Percentiles rank a stretch among this genome's conserved stretches.
Conservation (phyloP, 2,329 filamentous ascomycete species). For the Paraconiothyrium brasiliense region DNA sequence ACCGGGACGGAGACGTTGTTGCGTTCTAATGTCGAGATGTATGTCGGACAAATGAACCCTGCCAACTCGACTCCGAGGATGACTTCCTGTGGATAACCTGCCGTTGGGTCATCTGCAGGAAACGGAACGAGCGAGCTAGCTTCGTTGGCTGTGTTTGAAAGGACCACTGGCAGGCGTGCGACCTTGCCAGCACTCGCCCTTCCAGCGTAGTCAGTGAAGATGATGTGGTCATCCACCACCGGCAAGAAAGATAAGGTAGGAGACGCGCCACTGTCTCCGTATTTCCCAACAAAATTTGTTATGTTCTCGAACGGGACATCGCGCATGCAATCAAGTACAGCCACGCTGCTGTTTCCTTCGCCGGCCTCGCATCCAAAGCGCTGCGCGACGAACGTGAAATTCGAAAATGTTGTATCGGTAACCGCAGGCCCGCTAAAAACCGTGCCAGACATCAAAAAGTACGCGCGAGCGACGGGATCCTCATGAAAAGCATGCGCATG, state of each 20-base stretch:
- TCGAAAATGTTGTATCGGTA: slow-evolving; percentile 15
- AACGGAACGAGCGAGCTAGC: slow-evolving; percentile 21
- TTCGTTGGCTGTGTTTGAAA: slow-evolving; percentile 27
- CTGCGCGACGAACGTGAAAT: slow-evolving; percentile 23
- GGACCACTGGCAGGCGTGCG: slow-evolving; percentile 23
- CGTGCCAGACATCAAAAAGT: slow-evolving; percentile 48
- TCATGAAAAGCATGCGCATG: slow-evolving; percentile 56
- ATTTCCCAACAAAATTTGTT: slow-evolving; percentile 42
- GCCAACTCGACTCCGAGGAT: slow-evolving; percentile 5
- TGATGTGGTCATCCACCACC: slow-evolving; percentile 28
- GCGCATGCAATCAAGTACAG: slow-evolving; percentile 49
- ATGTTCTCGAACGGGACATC: slow-evolving; percentile 35
- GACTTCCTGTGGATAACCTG: slow-evolving; percentile 14
- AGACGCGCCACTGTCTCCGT: slow-evolving; percentile 31
- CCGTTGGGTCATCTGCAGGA: slow-evolving; percentile 15
- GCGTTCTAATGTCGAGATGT: slow-evolving; percentile 21
- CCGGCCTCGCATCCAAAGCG: slow-evolving; percentile 19
- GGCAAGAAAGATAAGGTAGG: slow-evolving; percentile 35
- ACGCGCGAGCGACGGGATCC: slow-evolving; percentile 57
- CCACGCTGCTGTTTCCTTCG: slow-evolving; percentile 7
- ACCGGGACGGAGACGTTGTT: slow-evolving; percentile 20
- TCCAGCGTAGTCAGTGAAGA: slow-evolving; percentile 32
- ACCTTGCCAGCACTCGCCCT: slow-evolving; percentile 20
- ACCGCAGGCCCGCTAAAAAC: slow-evolving; percentile 9
- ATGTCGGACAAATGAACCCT: slow-evolving; percentile 23